Conservation (phyloP, 1,284 basidiomycete genomes). For the Cryptococcus wingfieldii region DNA sequence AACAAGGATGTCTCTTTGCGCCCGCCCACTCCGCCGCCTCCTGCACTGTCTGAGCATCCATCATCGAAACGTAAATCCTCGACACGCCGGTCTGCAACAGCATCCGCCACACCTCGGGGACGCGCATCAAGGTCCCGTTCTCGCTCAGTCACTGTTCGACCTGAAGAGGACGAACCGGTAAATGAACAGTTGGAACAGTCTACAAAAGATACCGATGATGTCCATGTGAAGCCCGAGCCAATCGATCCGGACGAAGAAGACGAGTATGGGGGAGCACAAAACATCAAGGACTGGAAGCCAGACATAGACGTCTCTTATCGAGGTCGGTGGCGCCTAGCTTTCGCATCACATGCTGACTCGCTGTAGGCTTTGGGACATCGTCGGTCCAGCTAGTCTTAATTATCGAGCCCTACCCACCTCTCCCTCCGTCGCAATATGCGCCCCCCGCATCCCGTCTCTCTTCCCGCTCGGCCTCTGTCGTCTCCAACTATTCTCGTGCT, state of each 20-base stretch:
- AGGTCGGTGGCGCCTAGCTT: constrained; percentile 19
- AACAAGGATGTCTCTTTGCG: constrained; percentile 39
- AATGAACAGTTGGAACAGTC: constrained; percentile 8
- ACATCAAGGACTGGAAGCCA: constrained; percentile 47
- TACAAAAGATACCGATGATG: constrained; percentile 4
- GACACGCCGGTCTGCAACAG: constrained; percentile 2
- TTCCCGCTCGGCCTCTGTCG: constrained; percentile 34
- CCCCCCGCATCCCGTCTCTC: constrained; percentile 44
- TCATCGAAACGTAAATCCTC: constrained; percentile 21
- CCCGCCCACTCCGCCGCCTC: constrained; percentile 32
- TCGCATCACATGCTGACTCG: not conserved
- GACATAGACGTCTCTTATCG: constrained; percentile 39
- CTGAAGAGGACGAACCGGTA: constrained; percentile 3
- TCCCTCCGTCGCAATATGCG: constrained; percentile 38
- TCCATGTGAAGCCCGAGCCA: constrained; percentile 25
- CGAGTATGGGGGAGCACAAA: constrained; percentile 13
- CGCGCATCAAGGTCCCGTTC: constrained; percentile 7
- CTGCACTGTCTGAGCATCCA: constrained; percentile 1
- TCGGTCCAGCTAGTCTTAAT: constrained; percentile 46
- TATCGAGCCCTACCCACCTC: constrained; percentile 44
- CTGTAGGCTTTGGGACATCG: constrained; percentile 42
- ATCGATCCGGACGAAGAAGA: constrained; percentile 17
- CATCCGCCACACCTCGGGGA: constrained; percentile 5
- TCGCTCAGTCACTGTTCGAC: constrained; percentile 6
- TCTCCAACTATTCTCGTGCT: constrained; percentile 26